phyloP scores from a whole-genome alignment of 345 rosid genomes.

The Aegle marmelos region DNA sequence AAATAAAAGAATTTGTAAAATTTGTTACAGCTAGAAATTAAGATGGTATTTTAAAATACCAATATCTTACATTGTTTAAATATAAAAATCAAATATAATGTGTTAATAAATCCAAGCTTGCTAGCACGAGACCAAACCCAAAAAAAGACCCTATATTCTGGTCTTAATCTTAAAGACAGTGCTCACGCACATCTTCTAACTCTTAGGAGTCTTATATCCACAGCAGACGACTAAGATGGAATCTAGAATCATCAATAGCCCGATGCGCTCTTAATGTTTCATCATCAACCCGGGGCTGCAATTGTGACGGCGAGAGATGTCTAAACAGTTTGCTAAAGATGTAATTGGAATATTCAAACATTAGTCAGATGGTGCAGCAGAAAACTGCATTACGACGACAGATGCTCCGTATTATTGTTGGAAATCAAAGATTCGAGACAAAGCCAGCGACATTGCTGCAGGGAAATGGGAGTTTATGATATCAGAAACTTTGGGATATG shows the following conservation, averaged over 20 bases:
- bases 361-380: background rate
- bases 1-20: background rate
- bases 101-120: too few relatives aligned
- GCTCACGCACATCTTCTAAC: too few relatives aligned
- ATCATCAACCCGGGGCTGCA: conserved; percentile 73
- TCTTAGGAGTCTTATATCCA: background rate
- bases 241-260: background rate
- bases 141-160: too few relatives aligned
- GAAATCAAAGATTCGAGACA: conserved; percentile 28
- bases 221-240: background rate
- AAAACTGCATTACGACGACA: background rate
- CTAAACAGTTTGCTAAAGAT: conserved; percentile 63
- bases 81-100: too few relatives aligned
- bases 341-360: background rate
- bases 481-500: background rate
- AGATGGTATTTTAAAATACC: too few relatives aligned
- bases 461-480: background rate
- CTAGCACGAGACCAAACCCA: too few relatives aligned
- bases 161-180: too few relatives aligned
- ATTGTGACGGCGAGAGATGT: conserved; percentile 65
- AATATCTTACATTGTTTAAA: too few relatives aligned
- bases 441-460: conserved; percentile 85
- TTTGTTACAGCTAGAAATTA: too few relatives aligned
- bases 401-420: background rate
- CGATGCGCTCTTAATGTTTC: background rate